phyloP scores from a whole-genome alignment of 2,329 filamentous ascomycete genomes.

The Cordyceps tenuipes region DNA sequence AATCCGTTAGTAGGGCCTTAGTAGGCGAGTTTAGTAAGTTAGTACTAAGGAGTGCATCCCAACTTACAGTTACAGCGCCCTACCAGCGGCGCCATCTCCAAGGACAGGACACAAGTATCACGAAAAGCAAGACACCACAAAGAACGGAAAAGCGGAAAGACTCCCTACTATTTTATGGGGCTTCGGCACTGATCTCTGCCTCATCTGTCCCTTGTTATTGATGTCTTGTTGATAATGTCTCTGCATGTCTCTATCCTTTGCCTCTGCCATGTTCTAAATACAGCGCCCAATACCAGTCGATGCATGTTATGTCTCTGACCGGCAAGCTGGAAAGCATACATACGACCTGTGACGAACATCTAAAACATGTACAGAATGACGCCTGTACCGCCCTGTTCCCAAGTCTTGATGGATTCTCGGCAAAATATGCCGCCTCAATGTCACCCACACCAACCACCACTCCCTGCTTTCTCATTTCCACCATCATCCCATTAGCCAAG shows the following conservation, averaged over 20 bases:
- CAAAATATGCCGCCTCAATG: background rate
- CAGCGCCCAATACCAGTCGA: background rate
- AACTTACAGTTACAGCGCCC: too few relatives aligned
- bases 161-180: background rate
- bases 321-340: background rate
- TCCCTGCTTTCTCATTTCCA: too few relatives aligned
- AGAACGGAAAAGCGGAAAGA: background rate
- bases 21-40: too few relatives aligned
- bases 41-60: too few relatives aligned
- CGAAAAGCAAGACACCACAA: background rate
- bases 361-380: background rate
- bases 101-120: too few relatives aligned
- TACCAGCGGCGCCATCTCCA: too few relatives aligned
- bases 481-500: background rate
- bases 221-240: background rate
- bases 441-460: background rate
- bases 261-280: too few relatives aligned
- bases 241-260: too few relatives aligned
- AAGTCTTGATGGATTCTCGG: too few relatives aligned
- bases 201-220: background rate
- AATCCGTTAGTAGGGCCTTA: too few relatives aligned
- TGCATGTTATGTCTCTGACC: constrained; percentile 2
- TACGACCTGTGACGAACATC: background rate
- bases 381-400: background rate
- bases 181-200: background rate